Conservation (phyloP, 2,329 filamentous ascomycete species). For the Diplodia corticola region DNA sequence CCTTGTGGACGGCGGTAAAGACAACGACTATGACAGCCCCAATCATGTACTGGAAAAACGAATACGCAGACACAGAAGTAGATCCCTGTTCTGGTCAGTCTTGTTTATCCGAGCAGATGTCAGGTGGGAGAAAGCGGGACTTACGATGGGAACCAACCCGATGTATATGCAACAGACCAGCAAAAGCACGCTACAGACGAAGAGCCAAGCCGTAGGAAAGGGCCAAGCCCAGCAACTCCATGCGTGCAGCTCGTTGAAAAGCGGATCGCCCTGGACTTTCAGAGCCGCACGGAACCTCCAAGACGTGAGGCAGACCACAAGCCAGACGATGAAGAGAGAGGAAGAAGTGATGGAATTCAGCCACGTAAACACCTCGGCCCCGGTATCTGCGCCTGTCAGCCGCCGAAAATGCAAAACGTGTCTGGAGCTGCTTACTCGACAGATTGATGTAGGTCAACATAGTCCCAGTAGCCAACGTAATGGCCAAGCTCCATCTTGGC, state of each 20-base stretch:
- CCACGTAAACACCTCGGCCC: constrained; percentile 32
- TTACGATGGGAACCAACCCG: constrained; percentile 32
- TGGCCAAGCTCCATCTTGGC: constrained; percentile 53
- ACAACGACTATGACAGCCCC: not conserved
- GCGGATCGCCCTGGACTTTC: constrained; percentile 29
- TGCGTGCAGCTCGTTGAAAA: constrained; percentile 32
- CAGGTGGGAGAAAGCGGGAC: constrained; percentile 35
- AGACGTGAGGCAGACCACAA: constrained; percentile 36
- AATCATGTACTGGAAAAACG: constrained; percentile 18
- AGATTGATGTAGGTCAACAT: constrained; percentile 33
- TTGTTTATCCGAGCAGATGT: not conserved
- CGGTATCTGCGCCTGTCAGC: constrained; percentile 15
- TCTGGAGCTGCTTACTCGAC: not conserved
- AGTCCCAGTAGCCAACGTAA: constrained; percentile 56
- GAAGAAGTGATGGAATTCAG: constrained; percentile 33
- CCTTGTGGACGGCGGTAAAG: not conserved
- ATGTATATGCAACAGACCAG: constrained; percentile 20
- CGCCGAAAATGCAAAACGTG: not conserved
- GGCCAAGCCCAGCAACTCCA: constrained; percentile 36
- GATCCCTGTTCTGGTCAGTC: not conserved
- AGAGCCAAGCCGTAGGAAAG: constrained; percentile 30
- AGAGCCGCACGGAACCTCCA: constrained; percentile 35
- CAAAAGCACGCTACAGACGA: constrained; percentile 24
- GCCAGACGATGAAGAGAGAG: constrained; percentile 37
- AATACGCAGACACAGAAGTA: not conserved